Base-by-base conservation (phyloP, 805 yeast genomes). In the Kazachstania africana region DNA sequence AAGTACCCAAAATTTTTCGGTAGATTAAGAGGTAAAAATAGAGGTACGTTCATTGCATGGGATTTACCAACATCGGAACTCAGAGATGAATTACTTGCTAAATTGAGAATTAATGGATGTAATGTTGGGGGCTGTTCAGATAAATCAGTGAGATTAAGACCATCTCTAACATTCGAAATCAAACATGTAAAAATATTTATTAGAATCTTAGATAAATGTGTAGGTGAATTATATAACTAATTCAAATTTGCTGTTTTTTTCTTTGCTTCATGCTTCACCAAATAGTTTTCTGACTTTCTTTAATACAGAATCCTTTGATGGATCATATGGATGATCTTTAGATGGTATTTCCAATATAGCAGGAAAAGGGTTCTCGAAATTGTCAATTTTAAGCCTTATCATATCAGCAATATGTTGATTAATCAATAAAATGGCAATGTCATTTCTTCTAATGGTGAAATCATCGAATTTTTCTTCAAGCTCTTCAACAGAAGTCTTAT, bases 281-380 rank as follows among this genome's bases (percentile, higher is more conserved):
- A 88, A 87, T 41, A 91, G 63, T 55, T 95, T 76, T 65, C 94
- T 79, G 21, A 91, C 98, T 56, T 94, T 80, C 61, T 88, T 78
- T 59, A 91, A 68, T 25, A 91, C 85, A 14, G 94, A 79, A 59
- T 91, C 98, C 73, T 88, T 91, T 57, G 88, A 97, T 14, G 98
- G 98, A 57, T 91, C 94, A 57, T 91, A 91, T 15, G 98, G 97
- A 57, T 91, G 97, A 53, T 91, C 98, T 64, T 91, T 91, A 12
- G 96, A 84, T 17, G 98, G 98, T 39, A 91, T 91, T 61, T 91
- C 98, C 50, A 91, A 66, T 29, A 91, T 74, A 3, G 98, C 96
- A 6, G 98, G 98, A 60, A 91, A 91, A 8, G 98, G 94, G 41
- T 76, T 73, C 12, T 93, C 75, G 60, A 70, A 91, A 29, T 72